phyloP scores from a whole-genome alignment of 1,284 basidiomycete genomes.

The Rhodotorula sp. region DNA sequence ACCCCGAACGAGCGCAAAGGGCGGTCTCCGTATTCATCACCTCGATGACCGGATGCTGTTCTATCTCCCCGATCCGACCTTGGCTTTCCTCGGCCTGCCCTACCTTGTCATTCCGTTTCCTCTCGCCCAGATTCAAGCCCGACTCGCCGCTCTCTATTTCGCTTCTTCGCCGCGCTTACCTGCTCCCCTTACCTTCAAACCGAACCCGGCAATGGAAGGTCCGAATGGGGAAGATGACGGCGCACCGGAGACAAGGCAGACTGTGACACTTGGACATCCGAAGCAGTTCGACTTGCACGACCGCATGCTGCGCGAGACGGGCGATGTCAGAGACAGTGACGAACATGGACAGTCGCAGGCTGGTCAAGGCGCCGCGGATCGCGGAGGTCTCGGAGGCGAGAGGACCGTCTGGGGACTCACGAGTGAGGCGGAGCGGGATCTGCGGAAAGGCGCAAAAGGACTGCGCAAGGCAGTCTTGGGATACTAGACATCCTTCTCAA shows the following conservation, averaged over 20 bases:
- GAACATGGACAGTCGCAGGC: constrained; percentile 2
- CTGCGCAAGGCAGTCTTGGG: constrained; percentile 31
- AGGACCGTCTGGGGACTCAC: constrained; percentile 16
- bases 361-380: neutral
- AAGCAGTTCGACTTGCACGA: constrained; percentile 32
- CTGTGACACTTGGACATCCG: constrained; percentile 15
- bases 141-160: constrained; percentile 47
- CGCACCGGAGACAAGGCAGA: constrained; percentile 14
- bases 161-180: constrained; percentile 44
- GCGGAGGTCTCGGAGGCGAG: constrained; percentile 13
- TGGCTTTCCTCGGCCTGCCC: constrained; percentile 47
- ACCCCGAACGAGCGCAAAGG: constrained; percentile 11
- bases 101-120: constrained; percentile 51
- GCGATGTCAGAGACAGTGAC: constrained; percentile 7
- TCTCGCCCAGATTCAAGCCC: constrained; percentile 51
- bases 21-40: constrained; percentile 47
- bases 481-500: neutral
- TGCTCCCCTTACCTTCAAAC: constrained; percentile 15
- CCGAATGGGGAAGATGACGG: constrained; percentile 7
- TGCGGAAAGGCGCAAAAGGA: constrained; percentile 30
- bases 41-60: constrained; percentile 50
- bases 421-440: constrained; percentile 24
- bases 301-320: constrained; percentile 25
- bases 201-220: neutral
- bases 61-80: constrained; percentile 48